Evolutionary conservation across 441 rosid genomes (phyloP).

Genomic region (Bruguiera hainesii): DNA sequence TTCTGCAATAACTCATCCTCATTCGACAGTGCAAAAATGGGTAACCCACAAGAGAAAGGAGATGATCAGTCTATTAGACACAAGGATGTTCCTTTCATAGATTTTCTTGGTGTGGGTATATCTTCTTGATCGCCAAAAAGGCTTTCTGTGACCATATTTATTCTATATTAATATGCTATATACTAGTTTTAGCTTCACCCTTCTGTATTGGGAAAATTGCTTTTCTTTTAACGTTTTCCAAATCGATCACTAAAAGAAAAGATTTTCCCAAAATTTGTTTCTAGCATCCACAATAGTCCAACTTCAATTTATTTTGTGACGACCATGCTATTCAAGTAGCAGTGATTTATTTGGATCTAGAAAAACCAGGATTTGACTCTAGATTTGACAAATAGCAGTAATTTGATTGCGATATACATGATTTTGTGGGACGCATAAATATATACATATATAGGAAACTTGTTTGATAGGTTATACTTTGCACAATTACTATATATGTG

Average conservation of each 20-base stretch:
- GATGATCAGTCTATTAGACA: constrained; percentile 34
- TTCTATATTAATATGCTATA: constrained; percentile 8
- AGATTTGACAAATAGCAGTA: not conserved
- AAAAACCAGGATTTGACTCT: too few relatives aligned
- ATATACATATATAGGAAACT: not conserved
- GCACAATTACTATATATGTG: too few relatives aligned
- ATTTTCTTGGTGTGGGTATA: constrained; percentile 70
- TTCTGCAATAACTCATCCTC: constrained; percentile 16
- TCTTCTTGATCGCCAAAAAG: constrained; percentile 38
- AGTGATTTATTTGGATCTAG: not conserved
- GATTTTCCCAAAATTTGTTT: not conserved
- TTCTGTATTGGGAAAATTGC: not conserved
- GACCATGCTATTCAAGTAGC: constrained; percentile 18
- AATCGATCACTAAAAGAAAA: not conserved
- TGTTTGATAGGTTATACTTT: too few relatives aligned
- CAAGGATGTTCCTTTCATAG: constrained; percentile 45
- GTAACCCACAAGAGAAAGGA: constrained; percentile 30
- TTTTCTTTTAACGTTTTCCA: not conserved
- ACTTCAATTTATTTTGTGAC: constrained; percentile 19
- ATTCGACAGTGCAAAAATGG: constrained; percentile 18
- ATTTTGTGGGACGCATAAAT: not conserved
- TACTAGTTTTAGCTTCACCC: constrained; percentile 26
- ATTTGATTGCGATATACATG: not conserved
- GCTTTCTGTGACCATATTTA: not conserved
- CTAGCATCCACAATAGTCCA: not conserved